A percentile compares a stretch with the other conserved stretches of the same genome.
Conservation (phyloP, 2,329 filamentous ascomycete species). For the Ramularia collo-cygni region DNA sequence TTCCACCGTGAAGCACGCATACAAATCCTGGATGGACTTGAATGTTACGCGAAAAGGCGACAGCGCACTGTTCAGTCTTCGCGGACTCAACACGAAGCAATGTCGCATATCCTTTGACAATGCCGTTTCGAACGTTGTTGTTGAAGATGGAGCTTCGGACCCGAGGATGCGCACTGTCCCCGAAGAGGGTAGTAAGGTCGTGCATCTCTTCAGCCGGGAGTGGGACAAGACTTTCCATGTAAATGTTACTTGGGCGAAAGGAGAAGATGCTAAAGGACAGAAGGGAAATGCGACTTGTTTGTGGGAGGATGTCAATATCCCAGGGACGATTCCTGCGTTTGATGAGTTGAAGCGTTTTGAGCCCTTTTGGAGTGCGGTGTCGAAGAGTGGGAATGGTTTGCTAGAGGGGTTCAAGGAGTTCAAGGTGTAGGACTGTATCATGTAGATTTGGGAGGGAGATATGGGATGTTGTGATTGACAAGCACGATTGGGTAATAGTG, state of each 20-base stretch:
- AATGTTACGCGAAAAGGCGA: conserved; percentile 47
- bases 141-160: conserved; percentile 42
- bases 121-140: conserved; percentile 58
- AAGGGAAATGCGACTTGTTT: conserved; percentile 66
- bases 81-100: conserved; percentile 67
- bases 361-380: conserved; percentile 72
- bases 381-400: conserved; percentile 69
- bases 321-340: conserved; percentile 69
- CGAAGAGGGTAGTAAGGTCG: conserved; percentile 56
- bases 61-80: conserved; percentile 57
- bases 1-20: conserved; percentile 11
- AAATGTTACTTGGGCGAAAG: conserved; percentile 57
- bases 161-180: conserved; percentile 37
- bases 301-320: conserved; percentile 78
- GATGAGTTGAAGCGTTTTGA: conserved; percentile 71
- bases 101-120: conserved; percentile 68
- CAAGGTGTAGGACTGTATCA: too few species aligned
- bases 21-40: conserved; percentile 55
- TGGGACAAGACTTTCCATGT: conserved; percentile 74
- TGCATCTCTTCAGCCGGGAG: conserved; percentile 75
- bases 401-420: conserved; percentile 74
- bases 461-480: too few species aligned
- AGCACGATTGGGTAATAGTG: too few species aligned
- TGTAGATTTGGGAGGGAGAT: too few species aligned
- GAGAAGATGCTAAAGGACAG: conserved; percentile 35